A percentile compares a stretch with the other conserved stretches of the same genome.
Evolutionary conservation across 2,329 filamentous ascomycete species (phyloP).

Genomic region (Aschersonia sp.): DNA sequence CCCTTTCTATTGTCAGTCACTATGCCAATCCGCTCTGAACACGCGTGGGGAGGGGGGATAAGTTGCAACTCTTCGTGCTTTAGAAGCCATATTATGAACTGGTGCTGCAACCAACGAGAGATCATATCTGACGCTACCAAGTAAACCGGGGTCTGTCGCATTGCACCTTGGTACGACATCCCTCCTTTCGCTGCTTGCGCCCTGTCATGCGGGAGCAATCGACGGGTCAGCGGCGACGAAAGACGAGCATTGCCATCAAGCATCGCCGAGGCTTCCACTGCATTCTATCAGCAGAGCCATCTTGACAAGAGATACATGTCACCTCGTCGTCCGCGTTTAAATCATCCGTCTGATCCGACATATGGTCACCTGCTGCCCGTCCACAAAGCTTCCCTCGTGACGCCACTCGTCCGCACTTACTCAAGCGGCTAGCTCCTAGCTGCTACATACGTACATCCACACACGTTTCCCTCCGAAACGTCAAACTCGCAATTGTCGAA

Average conservation of each 20-base stretch:
- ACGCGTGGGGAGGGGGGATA: no score
- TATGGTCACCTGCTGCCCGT: neutral
- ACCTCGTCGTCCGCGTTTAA: neutral
- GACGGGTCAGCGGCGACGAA: neutral
- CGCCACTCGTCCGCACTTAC: neutral
- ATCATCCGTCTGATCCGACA: neutral
- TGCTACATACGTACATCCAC: no score
- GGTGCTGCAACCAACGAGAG: no score
- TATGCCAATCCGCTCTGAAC: no score
- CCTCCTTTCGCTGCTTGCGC: neutral
- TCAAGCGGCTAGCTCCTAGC: neutral
- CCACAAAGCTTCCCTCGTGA: neutral
- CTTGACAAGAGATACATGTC: neutral
- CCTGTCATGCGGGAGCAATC: neutral
- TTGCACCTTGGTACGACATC: neutral
- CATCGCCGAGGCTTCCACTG: neutral
- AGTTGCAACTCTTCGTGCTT: no score
- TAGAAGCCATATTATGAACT: no score
- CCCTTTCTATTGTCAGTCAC: no score
- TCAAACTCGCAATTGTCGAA: neutral
- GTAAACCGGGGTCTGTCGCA: neutral
- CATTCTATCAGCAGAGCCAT: neutral
- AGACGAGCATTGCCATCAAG: neutral
- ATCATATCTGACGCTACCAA: no score
- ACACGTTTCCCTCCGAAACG: no score